Conservation (phyloP, 257 asterid species). For the Ophiorrhiza pumila region DNA sequence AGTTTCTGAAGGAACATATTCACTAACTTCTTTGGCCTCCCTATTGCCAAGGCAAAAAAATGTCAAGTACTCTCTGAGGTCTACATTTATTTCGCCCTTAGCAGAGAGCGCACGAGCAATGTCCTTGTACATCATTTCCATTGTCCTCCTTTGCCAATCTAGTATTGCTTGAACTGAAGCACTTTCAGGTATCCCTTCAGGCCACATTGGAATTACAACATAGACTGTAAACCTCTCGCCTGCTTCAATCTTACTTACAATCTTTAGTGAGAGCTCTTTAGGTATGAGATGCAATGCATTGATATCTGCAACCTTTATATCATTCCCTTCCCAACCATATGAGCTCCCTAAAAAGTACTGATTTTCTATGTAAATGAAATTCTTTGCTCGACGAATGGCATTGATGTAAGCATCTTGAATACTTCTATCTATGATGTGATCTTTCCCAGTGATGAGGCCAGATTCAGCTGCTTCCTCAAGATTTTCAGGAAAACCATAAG, state of each 20-base stretch:
- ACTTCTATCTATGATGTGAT: slow-evolving; percentile 64
- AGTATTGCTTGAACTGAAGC: slow-evolving; percentile 82
- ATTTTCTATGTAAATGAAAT: slow-evolving; percentile 81
- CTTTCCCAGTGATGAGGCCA: slow-evolving; percentile 68
- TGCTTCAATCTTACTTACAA: slow-evolving; percentile 63
- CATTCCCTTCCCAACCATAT: slow-evolving; percentile 54
- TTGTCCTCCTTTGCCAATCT: slow-evolving; percentile 96
- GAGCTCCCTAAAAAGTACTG: slow-evolving; percentile 93
- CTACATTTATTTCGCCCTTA: slow-evolving; percentile 42
- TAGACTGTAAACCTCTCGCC: slow-evolving; percentile 70
- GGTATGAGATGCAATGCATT: slow-evolving; percentile 75
- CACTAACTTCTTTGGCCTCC: slow-evolving; percentile 45
- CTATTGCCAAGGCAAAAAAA: slow-evolving; percentile 93
- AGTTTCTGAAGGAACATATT: slow-evolving; percentile 49
- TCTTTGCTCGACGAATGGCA: slow-evolving; percentile 82
- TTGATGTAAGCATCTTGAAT: slow-evolving; percentile 83
- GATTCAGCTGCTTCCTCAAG: slow-evolving; percentile 44
- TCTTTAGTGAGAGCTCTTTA: slow-evolving; percentile 76
- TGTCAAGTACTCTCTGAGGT: slow-evolving; percentile 66
- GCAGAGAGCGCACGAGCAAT: slow-evolving; percentile 47
- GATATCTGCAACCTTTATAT: slow-evolving; percentile 43
- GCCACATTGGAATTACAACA: slow-evolving; percentile 95
- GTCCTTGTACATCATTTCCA: slow-evolving; percentile 92
- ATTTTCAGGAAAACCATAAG: slow-evolving; percentile 43
- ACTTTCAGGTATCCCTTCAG: slow-evolving; percentile 83